A percentile compares a stretch with the other conserved stretches of the same genome.
These are phyloP conservation scores for Suillus occidentalis DNA, from an alignment of 768 basidiomycete species.

Conservation along the genomic window DNA sequence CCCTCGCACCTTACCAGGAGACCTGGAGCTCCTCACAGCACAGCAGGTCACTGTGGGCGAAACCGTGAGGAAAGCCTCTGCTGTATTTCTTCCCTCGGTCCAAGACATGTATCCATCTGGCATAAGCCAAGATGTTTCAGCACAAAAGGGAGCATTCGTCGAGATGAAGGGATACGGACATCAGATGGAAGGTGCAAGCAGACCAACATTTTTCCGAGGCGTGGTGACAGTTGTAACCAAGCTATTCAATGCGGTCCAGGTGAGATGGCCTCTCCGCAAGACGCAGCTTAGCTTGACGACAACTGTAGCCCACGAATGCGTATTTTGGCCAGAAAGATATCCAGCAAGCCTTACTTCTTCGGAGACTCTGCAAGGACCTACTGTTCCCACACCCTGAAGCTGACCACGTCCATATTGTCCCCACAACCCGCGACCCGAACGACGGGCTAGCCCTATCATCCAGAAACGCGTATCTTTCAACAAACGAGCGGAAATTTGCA, in stretches of 20 bases:
- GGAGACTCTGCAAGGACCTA: conserved; percentile 75
- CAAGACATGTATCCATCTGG: conserved; percentile 93
- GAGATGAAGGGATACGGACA: conserved; percentile 90
- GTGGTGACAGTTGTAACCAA: conserved; percentile 95
- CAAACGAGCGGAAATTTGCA: conserved; percentile 61
- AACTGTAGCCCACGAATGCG: conserved; percentile 74
- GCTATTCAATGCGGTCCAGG: conserved; percentile 90
- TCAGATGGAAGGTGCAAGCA: conserved; percentile 87
- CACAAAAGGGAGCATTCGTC: conserved; percentile 87
- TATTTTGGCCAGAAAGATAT: conserved; percentile 99
- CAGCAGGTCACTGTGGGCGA: conserved; percentile 33
- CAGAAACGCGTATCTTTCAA: conserved; percentile 80
- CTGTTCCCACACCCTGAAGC: conserved; percentile 76
- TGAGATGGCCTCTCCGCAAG: conserved; percentile 32
- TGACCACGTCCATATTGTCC: conserved; percentile 79
- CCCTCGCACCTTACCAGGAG: conserved; percentile 79
- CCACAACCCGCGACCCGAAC: conserved; percentile 69
- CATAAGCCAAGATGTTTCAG: conserved; percentile 69
- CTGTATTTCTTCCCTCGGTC: conserved; percentile 79
- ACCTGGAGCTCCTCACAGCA: conserved; percentile 61
- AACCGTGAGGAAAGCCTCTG: conserved; percentile 48
- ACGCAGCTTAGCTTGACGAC: neutral
- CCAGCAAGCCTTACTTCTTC: conserved; percentile 88
- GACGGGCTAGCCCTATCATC: conserved; percentile 86
- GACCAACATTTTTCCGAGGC: conserved; percentile 93